Conservation (phyloP, 1,284 basidiomycete species). For the Gomphus sp. region DNA sequence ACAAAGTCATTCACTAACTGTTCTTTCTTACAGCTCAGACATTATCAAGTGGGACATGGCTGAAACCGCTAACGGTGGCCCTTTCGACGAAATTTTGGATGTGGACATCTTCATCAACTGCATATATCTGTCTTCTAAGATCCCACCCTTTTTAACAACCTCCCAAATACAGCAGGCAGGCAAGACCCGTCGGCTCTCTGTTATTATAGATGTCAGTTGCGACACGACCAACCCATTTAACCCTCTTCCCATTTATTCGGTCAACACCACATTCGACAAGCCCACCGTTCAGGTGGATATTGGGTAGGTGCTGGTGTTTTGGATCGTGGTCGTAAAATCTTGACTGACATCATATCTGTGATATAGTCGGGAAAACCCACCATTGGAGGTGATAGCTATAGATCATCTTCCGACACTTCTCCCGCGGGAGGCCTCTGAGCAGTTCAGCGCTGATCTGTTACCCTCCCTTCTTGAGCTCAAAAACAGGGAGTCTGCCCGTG, state of each 20-base stretch:
- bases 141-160: conserved; percentile 81
- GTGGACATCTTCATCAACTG: conserved; percentile 99
- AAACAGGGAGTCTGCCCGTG: conserved; percentile 53
- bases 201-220: conserved; percentile 97
- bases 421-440: conserved; percentile 94
- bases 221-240: conserved; percentile 99
- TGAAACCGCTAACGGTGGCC: conserved; percentile 96
- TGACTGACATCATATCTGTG: neutral
- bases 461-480: conserved; percentile 82
- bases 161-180: conserved; percentile 74
- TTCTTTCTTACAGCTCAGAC: conserved; percentile 54
- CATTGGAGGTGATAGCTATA: conserved; percentile 87
- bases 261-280: conserved; percentile 93
- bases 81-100: conserved; percentile 92
- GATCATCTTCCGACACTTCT: conserved; percentile 96
- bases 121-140: conserved; percentile 90
- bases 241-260: conserved; percentile 90
- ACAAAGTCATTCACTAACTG: neutral
- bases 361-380: conserved; percentile 46
- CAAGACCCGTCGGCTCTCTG: conserved; percentile 56
- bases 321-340: neutral
- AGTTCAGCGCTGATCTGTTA: conserved; percentile 87
- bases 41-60: conserved; percentile 97
- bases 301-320: conserved; percentile 39
- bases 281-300: conserved; percentile 88